Base-by-base conservation (phyloP, 2,329 filamentous ascomycete genomes). In the Penicillium sp. region DNA sequence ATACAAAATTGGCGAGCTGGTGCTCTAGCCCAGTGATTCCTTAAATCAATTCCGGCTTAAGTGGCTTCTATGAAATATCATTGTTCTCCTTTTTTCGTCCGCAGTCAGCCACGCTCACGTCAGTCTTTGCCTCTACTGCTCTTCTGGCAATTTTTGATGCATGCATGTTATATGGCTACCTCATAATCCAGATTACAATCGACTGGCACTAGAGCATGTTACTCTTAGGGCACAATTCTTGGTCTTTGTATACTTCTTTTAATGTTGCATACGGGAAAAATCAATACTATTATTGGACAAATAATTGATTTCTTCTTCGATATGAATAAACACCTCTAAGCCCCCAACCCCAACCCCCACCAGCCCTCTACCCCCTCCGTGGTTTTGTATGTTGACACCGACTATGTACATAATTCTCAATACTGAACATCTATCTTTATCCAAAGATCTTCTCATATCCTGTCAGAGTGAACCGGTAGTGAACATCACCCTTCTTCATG, bases 381-480 rank as follows among this genome's bases (percentile, higher is more conserved):
- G 15, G 9, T 36, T 53, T 46, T 36, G 21, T 45, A 34, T 45
- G 29, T 38, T 39, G 41, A 50, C 36, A 23, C 25, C 19, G 10
- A 23, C 27, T 33, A 50, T 43, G 8, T 23, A 52, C 41, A 38
- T 45, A 21, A 34, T 25, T 8, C 39, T 45, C 19, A 27, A 51
- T n/a, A 13, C 21, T 19, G 29, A 29, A 27, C 10, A 19, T 16
- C 11, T 21, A 33, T 13, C 21, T 23, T 58, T 36, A 68, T 39
- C 55, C 64, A 65, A 75, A 75, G 4, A 63, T 65, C 64, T 73
- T 74, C 44, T 75, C 72, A 57, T 73, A 75, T 31, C 72, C 72
- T 34, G 84, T 85, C 67, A 92, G 72, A 0, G 88, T 90, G 67
- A 90, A 87, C 40, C 90, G 81, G 71, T 90, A 93, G 34, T 82